These are phyloP conservation scores for Apodospora peruviana DNA, from an alignment of 495 filamentous ascomycete genomes.

Conservation along the genomic window DNA sequence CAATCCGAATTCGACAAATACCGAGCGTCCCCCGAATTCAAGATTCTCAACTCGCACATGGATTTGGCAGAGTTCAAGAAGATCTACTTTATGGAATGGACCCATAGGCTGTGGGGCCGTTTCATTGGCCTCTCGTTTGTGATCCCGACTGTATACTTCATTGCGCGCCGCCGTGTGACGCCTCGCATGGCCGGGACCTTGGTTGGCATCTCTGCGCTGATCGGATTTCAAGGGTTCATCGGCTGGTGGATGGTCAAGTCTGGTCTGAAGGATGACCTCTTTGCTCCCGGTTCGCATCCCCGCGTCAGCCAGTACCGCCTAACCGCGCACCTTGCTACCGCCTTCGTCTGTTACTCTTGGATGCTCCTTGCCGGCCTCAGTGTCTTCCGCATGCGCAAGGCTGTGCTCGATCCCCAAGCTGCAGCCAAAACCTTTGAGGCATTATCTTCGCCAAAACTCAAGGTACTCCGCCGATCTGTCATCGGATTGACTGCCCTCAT, in stretches of 20 bases:
- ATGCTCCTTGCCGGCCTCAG: conserved; percentile 92
- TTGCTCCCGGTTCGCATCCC: conserved; percentile 82
- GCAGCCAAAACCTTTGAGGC: conserved; percentile 50
- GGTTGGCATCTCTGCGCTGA: conserved; percentile 77
- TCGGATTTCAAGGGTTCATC: conserved; percentile 91
- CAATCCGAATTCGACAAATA: conserved; percentile 89
- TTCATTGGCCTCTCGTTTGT: conserved; percentile 86
- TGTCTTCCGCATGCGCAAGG: conserved; percentile 66
- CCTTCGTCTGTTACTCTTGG: conserved; percentile 83
- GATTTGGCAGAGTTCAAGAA: conserved; percentile 87
- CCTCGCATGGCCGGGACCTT: conserved; percentile 69
- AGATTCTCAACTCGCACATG: conserved; percentile 87
- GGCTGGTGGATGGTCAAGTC: conserved; percentile 99
- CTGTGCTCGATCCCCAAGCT: conserved; percentile 57
- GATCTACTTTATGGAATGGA: conserved; percentile 99
- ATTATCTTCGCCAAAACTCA: conserved; percentile 60
- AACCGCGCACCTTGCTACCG: conserved; percentile 80
- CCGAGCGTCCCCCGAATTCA: conserved; percentile 83
- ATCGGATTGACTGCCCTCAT: conserved; percentile 68
- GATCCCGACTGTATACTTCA: conserved; percentile 80
- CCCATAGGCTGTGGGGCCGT: conserved; percentile 92
- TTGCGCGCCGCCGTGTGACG: conserved; percentile 74
- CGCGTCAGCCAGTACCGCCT: conserved; percentile 92
- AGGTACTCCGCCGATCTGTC: conserved; percentile 66
- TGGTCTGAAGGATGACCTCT: conserved; percentile 88